Evolutionary conservation across 2,329 filamentous ascomycete genomes (phyloP).

Genomic region (Sclerotinia borealis): DNA sequence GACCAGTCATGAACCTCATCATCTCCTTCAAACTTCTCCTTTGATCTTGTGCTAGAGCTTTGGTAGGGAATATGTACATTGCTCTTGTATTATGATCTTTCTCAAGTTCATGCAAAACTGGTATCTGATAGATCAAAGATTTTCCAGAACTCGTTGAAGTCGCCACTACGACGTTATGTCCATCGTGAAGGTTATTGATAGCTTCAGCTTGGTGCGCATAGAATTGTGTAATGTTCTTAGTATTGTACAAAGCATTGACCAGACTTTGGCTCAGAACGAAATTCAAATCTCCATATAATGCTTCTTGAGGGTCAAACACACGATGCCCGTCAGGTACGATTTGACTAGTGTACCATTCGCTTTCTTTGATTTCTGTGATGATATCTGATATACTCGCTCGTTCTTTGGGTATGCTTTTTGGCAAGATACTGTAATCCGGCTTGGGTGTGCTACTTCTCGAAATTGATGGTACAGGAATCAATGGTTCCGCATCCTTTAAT

Average conservation of each 20-base stretch:
- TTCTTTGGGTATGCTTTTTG: slow-evolving; percentile 70
- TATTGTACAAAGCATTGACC: slow-evolving; percentile 95
- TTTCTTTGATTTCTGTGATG: slow-evolving; percentile 71
- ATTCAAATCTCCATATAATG: slow-evolving; percentile 75
- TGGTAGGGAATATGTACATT: slow-evolving; percentile 98
- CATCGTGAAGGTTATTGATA: slow-evolving; percentile 78
- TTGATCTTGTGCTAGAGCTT: slow-evolving; percentile 93
- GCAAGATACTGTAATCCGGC: slow-evolving; percentile 43
- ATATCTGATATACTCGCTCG: slow-evolving; percentile 79
- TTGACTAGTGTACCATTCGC: slow-evolving; percentile 85
- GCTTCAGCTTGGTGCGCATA: slow-evolving; percentile 93
- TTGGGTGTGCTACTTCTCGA: slow-evolving; percentile 35
- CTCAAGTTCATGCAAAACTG: slow-evolving; percentile 82
- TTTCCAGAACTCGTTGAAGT: slow-evolving; percentile 97
- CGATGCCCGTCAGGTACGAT: slow-evolving; percentile 91
- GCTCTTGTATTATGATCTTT: slow-evolving; percentile 69
- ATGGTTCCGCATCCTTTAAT: slow-evolving; percentile 49
- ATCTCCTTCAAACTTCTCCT: slow-evolving; percentile 81
- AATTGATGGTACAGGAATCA: slow-evolving; percentile 55
- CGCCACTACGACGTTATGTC: slow-evolving; percentile 82
- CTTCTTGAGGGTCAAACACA: slow-evolving; percentile 78
- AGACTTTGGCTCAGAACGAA: slow-evolving; percentile 85
- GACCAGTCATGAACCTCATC: slow-evolving; percentile 68
- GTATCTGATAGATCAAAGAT: slow-evolving; percentile 95
- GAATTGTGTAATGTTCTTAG: slow-evolving; percentile 75